Base-by-base conservation (phyloP, 345 rosid genomes). In the Jatropha curcas region DNA sequence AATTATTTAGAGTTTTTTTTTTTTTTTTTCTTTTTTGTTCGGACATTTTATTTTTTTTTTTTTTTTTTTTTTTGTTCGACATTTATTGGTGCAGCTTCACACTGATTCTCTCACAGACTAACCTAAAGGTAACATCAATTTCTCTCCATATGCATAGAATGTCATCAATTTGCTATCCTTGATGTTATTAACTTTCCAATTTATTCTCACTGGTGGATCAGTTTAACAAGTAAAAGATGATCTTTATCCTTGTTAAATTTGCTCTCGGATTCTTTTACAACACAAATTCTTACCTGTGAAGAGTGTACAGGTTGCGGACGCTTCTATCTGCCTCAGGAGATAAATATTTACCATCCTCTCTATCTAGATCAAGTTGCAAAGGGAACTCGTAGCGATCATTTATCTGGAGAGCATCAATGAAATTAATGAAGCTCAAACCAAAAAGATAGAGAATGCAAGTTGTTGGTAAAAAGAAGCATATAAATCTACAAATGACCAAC, bases 251-350 rank as follows among this genome's bases (percentile, higher is more conserved):
- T n/a, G n/a, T 63, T 13, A 24, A 48, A 30, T 31, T 7, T 30
- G 22, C 19, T 30, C 43, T 30, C 70, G 30, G 28, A 46, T 8
- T 46, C 34, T 45, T 46, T 46, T 17, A 30, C 14, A 65, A 46
- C 16, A 46, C 22, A 46, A 45, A 65, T 14, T 1, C 43, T 48
- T 83, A 92, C 97, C 97, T 92, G 83, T 94, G 98, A 64, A 94
- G 95, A 12, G 97, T 75, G 65, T 75, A 79, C 20, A 79, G 76
- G 69, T 79, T 79, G 65, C 82, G 82, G 52, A 79, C 79, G 2
- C 76, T 79, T 48, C 79, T 61, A 33, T 79, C 79, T 3, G 82
- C 82, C 1, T 74, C 82, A 14, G 82, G 82, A n/a, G 82, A 79
- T 48, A 79, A 70, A 70, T 79, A 79, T 65, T 79, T 79, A 22